Base-by-base conservation (phyloP, 129 eudicot species). In the Saposhnikovia divaricata region DNA sequence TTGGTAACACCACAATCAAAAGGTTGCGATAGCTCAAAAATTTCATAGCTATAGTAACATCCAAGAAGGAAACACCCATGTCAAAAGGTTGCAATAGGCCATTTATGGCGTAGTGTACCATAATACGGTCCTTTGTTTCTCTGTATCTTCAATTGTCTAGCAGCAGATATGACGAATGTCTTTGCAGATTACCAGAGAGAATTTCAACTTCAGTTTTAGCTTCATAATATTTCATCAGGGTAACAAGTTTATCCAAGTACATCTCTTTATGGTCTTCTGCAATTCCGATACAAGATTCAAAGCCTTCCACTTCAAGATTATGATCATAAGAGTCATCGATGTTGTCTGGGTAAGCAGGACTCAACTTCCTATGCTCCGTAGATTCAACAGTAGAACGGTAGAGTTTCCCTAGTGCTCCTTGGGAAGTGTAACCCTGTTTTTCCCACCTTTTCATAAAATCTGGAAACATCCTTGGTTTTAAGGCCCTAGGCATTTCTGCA, bases 391-490 rank as follows among this genome's bases (percentile, higher is more conserved):
- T 89, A 48, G 89, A 92, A 9, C 97, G 97, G 75, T 89, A 95
- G 12, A 95, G 96, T 75, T 92, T 92, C 15, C 99, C 99, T 3
- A 95, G 80, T 0, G 81, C 80, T 13, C 95, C 93, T 79, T 90
- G 89, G 25, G 99, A 95, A 76, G 80, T 78, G 84, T 95, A 95
- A 83, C 79, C 77, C 23, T 96, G 96, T 74, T 87, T 90, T 74
- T 95, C 97, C 88, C 87, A 87, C 72, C 96, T 84, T 65, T 88
- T 92, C 97, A 92, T 89, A 89, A 95, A 95, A 81, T 95, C 99
- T 0, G 99, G 99, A 61, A 69, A 95, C 74, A 92, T 96, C 7
- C 84, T 86, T 19, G 96, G 97, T 70, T 89, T 89, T 59, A 95
- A 72, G 73, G 5, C 48, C 53, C 84, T 42, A 18, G 99, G 99